These are phyloP conservation scores for Fraxinus sp. DNA, from an alignment of 305 asterid genomes.

Conservation along the genomic window DNA sequence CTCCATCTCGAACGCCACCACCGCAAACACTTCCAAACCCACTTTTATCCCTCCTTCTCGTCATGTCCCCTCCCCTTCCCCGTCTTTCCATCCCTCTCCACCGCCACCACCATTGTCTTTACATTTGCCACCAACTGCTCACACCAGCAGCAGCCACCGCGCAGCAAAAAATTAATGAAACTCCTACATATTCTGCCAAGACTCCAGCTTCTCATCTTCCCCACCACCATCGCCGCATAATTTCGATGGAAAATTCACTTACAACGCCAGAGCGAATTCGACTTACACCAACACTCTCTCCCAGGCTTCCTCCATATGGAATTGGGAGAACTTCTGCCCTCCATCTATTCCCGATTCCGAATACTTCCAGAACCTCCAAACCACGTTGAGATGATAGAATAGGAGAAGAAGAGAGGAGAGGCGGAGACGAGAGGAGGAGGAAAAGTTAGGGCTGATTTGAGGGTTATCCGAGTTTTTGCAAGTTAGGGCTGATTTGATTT, in stretches of 20 bases:
- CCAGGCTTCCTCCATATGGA: conserved; percentile 84
- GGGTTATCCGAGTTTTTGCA: no score
- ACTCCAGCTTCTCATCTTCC: conserved; percentile 5
- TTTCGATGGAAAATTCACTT: conserved; percentile 31
- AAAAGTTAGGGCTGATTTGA: no score
- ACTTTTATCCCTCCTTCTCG: conserved; percentile 26
- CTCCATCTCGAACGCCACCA: conserved; percentile 28
- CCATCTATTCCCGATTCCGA: conserved; percentile 95
- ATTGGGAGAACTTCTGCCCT: conserved; percentile 86
- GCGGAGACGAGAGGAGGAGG: no score
- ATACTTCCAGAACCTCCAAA: conserved; percentile 59
- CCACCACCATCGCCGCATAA: conserved; percentile 42
- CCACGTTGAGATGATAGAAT: neutral
- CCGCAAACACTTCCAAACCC: conserved; percentile 31
- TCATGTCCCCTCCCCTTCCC: conserved; percentile 30
- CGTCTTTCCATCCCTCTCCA: conserved; percentile 40
- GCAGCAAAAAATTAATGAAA: no score
- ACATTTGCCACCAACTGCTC: conserved; percentile 27
- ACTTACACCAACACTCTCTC: conserved; percentile 78
- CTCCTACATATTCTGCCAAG: no score
- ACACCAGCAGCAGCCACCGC: conserved; percentile 10
- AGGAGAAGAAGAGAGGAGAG: no score
- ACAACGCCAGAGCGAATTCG: conserved; percentile 54
- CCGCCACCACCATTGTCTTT: conserved; percentile 41
- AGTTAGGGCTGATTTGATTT: no score